Evolutionary conservation across 257 asterid species (phyloP).

Genomic region (Gentiana macrophylla): DNA sequence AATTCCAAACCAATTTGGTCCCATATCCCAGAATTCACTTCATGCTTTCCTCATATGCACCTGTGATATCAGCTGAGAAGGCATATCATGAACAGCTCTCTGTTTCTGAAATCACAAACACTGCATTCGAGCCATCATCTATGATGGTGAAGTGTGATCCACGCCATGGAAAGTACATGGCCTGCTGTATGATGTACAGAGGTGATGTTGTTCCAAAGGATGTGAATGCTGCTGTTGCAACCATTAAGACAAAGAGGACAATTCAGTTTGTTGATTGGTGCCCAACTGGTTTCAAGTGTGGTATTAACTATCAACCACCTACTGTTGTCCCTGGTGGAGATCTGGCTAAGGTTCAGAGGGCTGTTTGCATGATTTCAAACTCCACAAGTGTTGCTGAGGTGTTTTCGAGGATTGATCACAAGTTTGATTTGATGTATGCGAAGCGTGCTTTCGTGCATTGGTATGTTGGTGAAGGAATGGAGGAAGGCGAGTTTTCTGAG

Average conservation of each 20-base stretch:
- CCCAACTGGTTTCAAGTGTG: conserved; percentile 96
- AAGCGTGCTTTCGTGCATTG: conserved; percentile 94
- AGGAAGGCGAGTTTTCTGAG: conserved; percentile 94
- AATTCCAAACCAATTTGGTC: conserved; percentile 92
- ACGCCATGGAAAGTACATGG: conserved; percentile 96
- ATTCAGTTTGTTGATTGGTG: conserved; percentile 98
- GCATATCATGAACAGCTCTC: conserved; percentile 95
- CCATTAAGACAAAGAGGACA: conserved; percentile 93
- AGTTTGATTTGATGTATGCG: conserved; percentile 85
- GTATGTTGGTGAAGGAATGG: conserved; percentile 99
- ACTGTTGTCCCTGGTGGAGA: conserved; percentile 97
- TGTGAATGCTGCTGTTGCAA: conserved; percentile 93
- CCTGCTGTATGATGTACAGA: conserved; percentile 93
- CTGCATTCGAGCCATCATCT: conserved; percentile 94
- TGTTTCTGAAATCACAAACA: conserved; percentile 87
- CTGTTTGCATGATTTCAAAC: conserved; percentile 95
- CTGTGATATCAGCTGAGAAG: conserved; percentile 86
- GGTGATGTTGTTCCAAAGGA: conserved; percentile 97
- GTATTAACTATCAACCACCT: conserved; percentile 94
- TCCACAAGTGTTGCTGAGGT: conserved; percentile 97
- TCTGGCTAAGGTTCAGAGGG: conserved; percentile 92
- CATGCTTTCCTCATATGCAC: conserved; percentile 95
- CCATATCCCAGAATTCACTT: conserved; percentile 95
- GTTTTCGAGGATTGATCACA: conserved; percentile 86
- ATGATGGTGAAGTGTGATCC: conserved; percentile 99